Evolutionary conservation across 345 rosid genomes (phyloP), one percentile per base, ranked within the genome.

Genomic region (Pistacia vera): DNA sequence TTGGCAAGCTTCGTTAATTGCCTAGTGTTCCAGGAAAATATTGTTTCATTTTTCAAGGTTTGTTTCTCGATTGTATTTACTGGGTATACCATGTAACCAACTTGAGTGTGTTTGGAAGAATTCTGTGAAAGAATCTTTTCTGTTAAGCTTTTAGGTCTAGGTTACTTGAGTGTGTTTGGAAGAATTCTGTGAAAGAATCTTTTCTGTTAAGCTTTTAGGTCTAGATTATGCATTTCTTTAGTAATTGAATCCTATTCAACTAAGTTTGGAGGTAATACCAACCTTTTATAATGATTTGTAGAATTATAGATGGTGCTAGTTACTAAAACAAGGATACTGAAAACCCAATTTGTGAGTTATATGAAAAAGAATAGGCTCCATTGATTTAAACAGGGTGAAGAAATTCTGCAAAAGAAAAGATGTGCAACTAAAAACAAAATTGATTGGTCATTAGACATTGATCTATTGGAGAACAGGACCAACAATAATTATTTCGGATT

Each of bases 21-120:
- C 81, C 83, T 88, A 35, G 77, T 65, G 44, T 77, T 64, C 17
- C 84, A 82, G 85, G 83, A 81, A 67, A 61, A 80, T 55, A 80
- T 88, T 72, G 82, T 83, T 71, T 56, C 70, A 35, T 77, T 81
- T 60, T 44, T 80, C 5, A 74, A 86, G 88, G 93, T 90, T 72
- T 72, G 83, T 71, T 74, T 70, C 72, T 18, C 16, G 33, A 25
- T 17, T 35, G 4, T 55, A 54, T 55, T 7, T 35, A 38, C 16
- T 35, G 52, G 49, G 13, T 11, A 33, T 17, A 10, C 54, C 11
- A 46, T 49, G 11, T 49, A 8, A 49, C 13, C 17, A 52, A 52
- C 17, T 13, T 54, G 20, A 38, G 4, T 17, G 9, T 63, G n/a
- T 17, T 16, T 36, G 25, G 25, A 30, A 63, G 41, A 36, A 63